Evolutionary conservation across 768 basidiomycete species (phyloP).

Genomic region (Sporobolomyces phaffii): DNA sequence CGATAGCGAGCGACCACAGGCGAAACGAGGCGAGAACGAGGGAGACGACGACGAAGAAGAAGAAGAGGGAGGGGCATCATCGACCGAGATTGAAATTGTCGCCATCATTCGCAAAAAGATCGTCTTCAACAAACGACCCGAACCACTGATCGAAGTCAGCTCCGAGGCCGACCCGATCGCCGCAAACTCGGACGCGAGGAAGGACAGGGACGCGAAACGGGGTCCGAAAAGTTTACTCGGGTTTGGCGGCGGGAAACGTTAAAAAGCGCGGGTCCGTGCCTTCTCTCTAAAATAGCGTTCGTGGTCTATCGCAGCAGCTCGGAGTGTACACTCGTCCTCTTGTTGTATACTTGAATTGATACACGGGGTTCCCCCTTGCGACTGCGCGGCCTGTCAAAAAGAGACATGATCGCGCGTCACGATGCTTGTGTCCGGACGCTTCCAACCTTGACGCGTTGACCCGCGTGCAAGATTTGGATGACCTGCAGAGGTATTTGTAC

Average conservation of each 20-base stretch:
- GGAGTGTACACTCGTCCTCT: too few species aligned
- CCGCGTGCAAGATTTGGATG: constrained; percentile 18
- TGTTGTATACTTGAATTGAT: too few species aligned
- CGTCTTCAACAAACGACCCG: constrained; percentile 40
- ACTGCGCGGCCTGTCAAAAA: too few species aligned
- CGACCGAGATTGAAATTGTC: constrained; percentile 24
- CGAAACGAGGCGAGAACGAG: not conserved
- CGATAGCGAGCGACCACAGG: not conserved
- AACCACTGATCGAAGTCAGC: constrained; percentile 33
- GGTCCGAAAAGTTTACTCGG: not conserved
- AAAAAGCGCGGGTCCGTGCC: not conserved
- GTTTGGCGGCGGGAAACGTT: not conserved
- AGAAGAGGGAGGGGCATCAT: not conserved
- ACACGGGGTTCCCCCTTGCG: too few species aligned
- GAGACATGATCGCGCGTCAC: not conserved
- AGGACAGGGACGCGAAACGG: not conserved
- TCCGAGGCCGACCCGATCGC: constrained; percentile 29
- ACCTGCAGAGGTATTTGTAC: too few species aligned
- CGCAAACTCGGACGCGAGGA: not conserved
- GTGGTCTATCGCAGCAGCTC: not conserved
- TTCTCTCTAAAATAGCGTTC: too few species aligned
- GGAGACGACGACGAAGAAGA: not conserved
- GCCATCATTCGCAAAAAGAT: constrained; percentile 39
- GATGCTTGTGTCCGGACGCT: not conserved
- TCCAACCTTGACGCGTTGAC: constrained; percentile 17